A percentile compares a stretch with the other conserved stretches of the same genome.
phyloP scores from a whole-genome alignment of 345 rosid species.

The Gynandropsis gynandra region DNA sequence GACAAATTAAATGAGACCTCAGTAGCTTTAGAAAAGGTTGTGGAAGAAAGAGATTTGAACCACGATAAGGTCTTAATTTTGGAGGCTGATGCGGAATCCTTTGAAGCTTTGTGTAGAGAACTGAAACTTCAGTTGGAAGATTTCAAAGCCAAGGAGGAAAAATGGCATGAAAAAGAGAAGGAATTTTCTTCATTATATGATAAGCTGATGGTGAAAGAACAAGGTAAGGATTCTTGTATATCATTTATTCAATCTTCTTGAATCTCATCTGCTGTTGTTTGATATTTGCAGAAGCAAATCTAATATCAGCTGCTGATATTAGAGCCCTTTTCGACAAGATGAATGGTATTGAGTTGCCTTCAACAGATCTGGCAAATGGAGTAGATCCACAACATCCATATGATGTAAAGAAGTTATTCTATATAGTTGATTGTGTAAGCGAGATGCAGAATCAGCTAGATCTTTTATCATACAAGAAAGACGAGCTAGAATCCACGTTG shows the following conservation, averaged over 20 bases:
- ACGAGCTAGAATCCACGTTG: constrained; percentile 47
- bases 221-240: constrained; percentile 36
- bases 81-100: constrained; percentile 45
- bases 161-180: constrained; percentile 56
- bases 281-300: constrained; percentile 43
- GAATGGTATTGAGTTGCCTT: constrained; percentile 38
- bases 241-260: constrained; percentile 12
- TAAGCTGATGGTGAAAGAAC: constrained; percentile 36
- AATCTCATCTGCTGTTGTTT: constrained; percentile 7
- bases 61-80: constrained; percentile 43
- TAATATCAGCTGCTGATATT: constrained; percentile 44
- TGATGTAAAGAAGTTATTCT: constrained; percentile 47
- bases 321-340: constrained; percentile 53
- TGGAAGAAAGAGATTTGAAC: constrained; percentile 43
- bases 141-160: constrained; percentile 38
- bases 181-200: constrained; percentile 39
- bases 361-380: constrained; percentile 29
- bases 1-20: constrained; percentile 37
- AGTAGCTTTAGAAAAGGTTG: constrained; percentile 32
- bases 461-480: constrained; percentile 39
- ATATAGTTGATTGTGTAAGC: constrained; percentile 44
- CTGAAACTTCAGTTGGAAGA: constrained; percentile 40
- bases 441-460: constrained; percentile 48
- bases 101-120: constrained; percentile 43
- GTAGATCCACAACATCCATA: constrained; percentile 32